Evolutionary conservation across 2,329 filamentous ascomycete species (phyloP).

Genomic region (Blastomyces percursus): DNA sequence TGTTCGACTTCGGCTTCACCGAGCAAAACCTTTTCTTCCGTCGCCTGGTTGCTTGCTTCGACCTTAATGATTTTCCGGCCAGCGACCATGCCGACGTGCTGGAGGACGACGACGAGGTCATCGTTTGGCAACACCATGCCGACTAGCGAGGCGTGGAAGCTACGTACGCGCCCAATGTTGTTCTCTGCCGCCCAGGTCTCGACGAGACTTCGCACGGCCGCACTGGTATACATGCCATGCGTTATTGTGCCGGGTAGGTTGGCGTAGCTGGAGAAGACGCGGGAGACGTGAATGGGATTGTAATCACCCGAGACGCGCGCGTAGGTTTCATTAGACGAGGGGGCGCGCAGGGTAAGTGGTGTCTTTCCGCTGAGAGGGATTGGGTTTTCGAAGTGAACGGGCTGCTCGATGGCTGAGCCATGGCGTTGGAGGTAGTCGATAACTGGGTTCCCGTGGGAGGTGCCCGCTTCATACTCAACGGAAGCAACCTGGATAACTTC

Average conservation of each 20-base stretch:
- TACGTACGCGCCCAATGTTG: conserved; percentile 91
- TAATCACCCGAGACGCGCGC: conserved; percentile 95
- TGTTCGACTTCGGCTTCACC: conserved; percentile 97
- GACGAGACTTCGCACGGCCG: conserved; percentile 85
- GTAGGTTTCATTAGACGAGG: conserved; percentile 94
- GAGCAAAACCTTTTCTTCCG: conserved; percentile 88
- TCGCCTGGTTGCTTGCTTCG: conserved; percentile 89
- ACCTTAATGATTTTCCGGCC: conserved; percentile 99
- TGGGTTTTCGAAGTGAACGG: conserved; percentile 91
- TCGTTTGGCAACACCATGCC: conserved; percentile 98
- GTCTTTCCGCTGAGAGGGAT: conserved; percentile 92
- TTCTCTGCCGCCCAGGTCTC: conserved; percentile 99
- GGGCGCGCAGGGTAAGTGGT: conserved; percentile 76
- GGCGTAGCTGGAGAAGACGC: conserved; percentile 91
- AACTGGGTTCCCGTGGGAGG: conserved; percentile 90
- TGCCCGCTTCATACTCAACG: conserved; percentile 85
- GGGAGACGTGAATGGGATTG: conserved; percentile 97
- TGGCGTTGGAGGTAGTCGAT: conserved; percentile 90
- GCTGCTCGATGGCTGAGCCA: conserved; percentile 87
- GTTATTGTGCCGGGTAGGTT: conserved; percentile 95
- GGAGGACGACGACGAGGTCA: conserved; percentile 83
- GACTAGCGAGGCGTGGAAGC: conserved; percentile 93
- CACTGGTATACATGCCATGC: conserved; percentile 98
- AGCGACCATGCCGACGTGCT: conserved; percentile 95
- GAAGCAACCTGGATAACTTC: conserved; percentile 96